These are phyloP conservation scores for Penicillium sp. DNA, from an alignment of 2,329 filamentous ascomycete genomes.

Conservation along the genomic window DNA sequence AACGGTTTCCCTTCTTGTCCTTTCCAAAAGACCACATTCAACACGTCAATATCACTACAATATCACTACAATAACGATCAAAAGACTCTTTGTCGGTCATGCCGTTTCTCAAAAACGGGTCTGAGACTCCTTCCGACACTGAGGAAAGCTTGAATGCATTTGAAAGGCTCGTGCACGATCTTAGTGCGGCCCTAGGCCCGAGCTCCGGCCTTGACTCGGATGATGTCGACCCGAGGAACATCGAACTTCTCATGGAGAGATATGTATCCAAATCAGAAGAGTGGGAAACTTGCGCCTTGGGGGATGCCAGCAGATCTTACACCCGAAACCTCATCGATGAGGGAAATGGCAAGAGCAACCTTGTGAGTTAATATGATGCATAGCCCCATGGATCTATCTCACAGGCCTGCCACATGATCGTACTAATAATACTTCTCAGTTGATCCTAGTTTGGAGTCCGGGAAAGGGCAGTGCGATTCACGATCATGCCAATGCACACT, in stretches of 20 bases:
- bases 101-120: slow-evolving; percentile 34
- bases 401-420: neutral
- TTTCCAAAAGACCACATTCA: neutral
- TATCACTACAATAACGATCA: neutral
- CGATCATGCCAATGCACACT: slow-evolving; percentile 85
- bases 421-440: slow-evolving; percentile 49
- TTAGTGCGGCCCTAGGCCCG: slow-evolving; percentile 73
- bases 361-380: slow-evolving; percentile 51
- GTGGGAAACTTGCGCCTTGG: slow-evolving; percentile 74
- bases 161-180: slow-evolving; percentile 67
- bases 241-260: slow-evolving; percentile 70
- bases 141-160: slow-evolving; percentile 48
- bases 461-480: slow-evolving; percentile 82
- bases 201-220: slow-evolving; percentile 79
- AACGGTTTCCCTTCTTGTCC: neutral
- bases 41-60: neutral
- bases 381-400: neutral
- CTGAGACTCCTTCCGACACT: slow-evolving; percentile 9
- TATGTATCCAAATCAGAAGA: slow-evolving; percentile 69
- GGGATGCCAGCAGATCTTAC: slow-evolving; percentile 69
- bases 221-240: slow-evolving; percentile 72
- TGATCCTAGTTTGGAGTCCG: slow-evolving; percentile 86
- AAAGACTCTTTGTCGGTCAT: slow-evolving; percentile 17
- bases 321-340: slow-evolving; percentile 88
- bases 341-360: slow-evolving; percentile 77